Evolutionary conservation across 2,329 filamentous ascomycete genomes (phyloP), one percentile per base, ranked within the genome.

Genomic region (Seiridium cupressi): DNA sequence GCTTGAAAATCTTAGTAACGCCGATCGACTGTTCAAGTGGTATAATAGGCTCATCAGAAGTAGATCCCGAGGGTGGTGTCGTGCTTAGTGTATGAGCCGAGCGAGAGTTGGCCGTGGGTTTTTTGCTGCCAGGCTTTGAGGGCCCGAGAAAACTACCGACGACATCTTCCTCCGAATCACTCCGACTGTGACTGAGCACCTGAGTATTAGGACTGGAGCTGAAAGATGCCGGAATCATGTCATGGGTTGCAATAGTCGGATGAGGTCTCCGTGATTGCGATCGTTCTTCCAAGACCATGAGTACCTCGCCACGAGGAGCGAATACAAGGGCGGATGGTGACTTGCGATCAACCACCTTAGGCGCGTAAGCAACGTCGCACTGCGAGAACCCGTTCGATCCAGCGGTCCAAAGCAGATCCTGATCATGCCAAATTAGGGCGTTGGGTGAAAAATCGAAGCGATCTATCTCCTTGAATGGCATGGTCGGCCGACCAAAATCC

Each of bases 381-480:
- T 90, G 88, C 35, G 80, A 82, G 61, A 90, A 89, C 0, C 85
- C 84, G 63, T 89, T 87, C 32, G 79, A 80, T 1, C 86, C 86
- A 5, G 82, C 87, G 1, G 86, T 87, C 87, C 87, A 90, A 1
- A 90, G 73, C 51, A 89, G 78, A 63, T 89, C 86, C 62, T 86
- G 82, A 62, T 87, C 81, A 59, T 84, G 84, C 87, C 88, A 90
- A 5, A 88, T 72, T 13, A 90, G 70, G 1, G 81, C 81, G 7
- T 79, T 81, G 1, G 87, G 87, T 3, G 85, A 81, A 35, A 70
- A 77, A 31, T 84, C 81, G 63, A 88, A 89, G 44, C 82, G 75
- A 61, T 87, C 83, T 51, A 90, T 81, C 65, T 88, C 84, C 64
- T 88, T 88, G 68, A 87, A 89, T 0, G 87, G 86, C 77, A 90